Evolutionary conservation across 164 flowering plant genomes (phyloP), one percentile per base, ranked within the genome.

Genomic region (Vitis rotundifolia): DNA sequence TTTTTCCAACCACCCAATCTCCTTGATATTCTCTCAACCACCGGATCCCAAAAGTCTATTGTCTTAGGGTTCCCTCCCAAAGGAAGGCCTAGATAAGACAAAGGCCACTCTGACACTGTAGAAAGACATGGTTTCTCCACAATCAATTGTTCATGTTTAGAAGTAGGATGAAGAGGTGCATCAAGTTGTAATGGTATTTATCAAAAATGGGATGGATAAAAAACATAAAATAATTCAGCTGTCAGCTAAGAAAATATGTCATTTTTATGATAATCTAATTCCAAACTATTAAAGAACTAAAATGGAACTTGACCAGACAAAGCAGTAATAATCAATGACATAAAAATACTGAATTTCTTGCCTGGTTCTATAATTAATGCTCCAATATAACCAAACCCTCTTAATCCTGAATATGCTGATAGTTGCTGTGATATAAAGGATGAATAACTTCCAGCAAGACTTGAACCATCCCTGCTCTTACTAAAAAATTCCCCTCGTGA

Each of bases 331-430:
- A 59, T 49, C 8, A 69, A 59, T 26, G 16, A 54, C 3, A 11
- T 19, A 13, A 55, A 51, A 57, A 10, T 37, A 16, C 51, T 3
- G 26, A 48, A 52, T 62, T 8, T 54, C 91, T 85, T 89, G 80
- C 99, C 97, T 84, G 99, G 99, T 82, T 95, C 99, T 44, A 95
- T 76, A 71, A 95, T 88, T 73, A 91, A 74, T 64, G 98, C 97
- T 67, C 97, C 99, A 75, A 93, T 83, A 69, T 67, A 82, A 15
- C 69, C 59, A 29, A 26, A 75, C 18, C 66, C 75, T 55, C 51
- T 73, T 49, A 69, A 73, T 63, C 65, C 78, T 50, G 76, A 73
- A 68, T 71, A 64, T 58, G 29, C 71, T 13, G 59, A 71, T 72
- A 93, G 57, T 59, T 79, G 84, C 31, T 84, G 69, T 29, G 87